phyloP scores from a whole-genome alignment of 768 basidiomycete genomes.

The Kwoniella mangroviensis region DNA sequence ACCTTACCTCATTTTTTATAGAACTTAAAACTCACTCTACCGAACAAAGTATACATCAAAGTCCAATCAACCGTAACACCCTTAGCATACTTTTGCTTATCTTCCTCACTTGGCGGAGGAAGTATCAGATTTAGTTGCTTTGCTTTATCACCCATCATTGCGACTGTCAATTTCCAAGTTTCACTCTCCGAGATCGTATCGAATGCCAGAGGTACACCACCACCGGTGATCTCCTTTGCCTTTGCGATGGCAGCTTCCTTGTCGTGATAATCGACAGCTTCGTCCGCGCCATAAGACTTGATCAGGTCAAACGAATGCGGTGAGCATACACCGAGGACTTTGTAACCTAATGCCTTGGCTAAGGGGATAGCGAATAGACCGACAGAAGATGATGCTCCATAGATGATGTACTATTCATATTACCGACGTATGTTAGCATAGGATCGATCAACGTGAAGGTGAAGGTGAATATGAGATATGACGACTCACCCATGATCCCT shows the following conservation, averaged over 20 bases:
- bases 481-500: conserved; percentile 15
- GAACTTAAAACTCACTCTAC: conserved; percentile 25
- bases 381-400: conserved; percentile 55
- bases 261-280: conserved; percentile 59
- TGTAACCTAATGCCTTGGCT: conserved; percentile 48
- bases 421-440: neutral
- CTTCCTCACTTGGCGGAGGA: conserved; percentile 22
- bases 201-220: conserved; percentile 33
- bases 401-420: conserved; percentile 43
- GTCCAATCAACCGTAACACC: conserved; percentile 32
- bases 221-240: conserved; percentile 38
- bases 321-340: conserved; percentile 58
- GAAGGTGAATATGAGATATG: neutral
- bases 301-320: conserved; percentile 57
- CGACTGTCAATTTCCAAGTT: conserved; percentile 34
- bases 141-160: conserved; percentile 25
- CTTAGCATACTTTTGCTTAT: conserved; percentile 24
- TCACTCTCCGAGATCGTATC: conserved; percentile 43
- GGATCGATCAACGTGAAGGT: neutral
- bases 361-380: conserved; percentile 54
- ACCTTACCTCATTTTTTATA: too few species aligned
- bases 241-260: conserved; percentile 26
- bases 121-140: conserved; percentile 39
- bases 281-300: conserved; percentile 58
- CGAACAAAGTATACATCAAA: conserved; percentile 44